Evolutionary conservation across 1,284 basidiomycete species (phyloP).

Genomic region (Sutorius eximius): DNA sequence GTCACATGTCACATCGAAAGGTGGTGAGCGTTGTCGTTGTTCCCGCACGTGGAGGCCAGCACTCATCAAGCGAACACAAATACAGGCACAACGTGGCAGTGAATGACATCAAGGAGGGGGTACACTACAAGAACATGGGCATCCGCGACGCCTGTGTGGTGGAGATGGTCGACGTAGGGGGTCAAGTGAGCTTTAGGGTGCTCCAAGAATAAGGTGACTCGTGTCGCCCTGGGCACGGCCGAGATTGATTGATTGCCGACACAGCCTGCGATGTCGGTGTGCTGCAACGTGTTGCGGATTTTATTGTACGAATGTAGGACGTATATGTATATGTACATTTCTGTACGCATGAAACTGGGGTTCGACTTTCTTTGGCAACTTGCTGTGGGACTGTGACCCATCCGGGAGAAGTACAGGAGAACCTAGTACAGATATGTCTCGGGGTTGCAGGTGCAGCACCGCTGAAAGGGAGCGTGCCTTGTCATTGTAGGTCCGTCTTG

Average conservation of each 20-base stretch:
- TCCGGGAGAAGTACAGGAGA: background rate
- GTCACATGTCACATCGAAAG: slow-evolving; percentile 1
- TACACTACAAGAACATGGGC: slow-evolving; percentile 12
- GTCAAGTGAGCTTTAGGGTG: slow-evolving; percentile 5
- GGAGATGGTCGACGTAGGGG: slow-evolving; percentile 10
- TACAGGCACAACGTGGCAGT: slow-evolving; percentile 19
- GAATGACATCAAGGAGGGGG: slow-evolving; percentile 3
- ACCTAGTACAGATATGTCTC: background rate
- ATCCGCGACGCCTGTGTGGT: slow-evolving; percentile 21
- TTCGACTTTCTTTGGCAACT: background rate
- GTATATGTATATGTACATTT: background rate
- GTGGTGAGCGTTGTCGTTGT: slow-evolving; percentile 5
- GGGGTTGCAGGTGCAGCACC: background rate
- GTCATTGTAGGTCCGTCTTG: slow-evolving; percentile 25
- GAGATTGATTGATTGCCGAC: background rate
- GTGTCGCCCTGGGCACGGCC: background rate
- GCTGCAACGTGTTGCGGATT: background rate
- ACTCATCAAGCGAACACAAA: slow-evolving; percentile 1
- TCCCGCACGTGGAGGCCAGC: background rate
- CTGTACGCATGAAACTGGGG: slow-evolving; percentile 1
- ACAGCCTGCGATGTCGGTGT: background rate
- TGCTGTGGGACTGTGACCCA: slow-evolving; percentile 16
- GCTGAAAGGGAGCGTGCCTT: slow-evolving; percentile 7
- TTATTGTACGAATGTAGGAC: background rate
- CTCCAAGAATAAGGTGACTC: slow-evolving; percentile 8